A percentile compares a stretch with the other conserved stretches of the same genome.
These are phyloP conservation scores for Cantharellus anzutake DNA, from an alignment of 768 basidiomycete genomes.

Conservation along the genomic window DNA sequence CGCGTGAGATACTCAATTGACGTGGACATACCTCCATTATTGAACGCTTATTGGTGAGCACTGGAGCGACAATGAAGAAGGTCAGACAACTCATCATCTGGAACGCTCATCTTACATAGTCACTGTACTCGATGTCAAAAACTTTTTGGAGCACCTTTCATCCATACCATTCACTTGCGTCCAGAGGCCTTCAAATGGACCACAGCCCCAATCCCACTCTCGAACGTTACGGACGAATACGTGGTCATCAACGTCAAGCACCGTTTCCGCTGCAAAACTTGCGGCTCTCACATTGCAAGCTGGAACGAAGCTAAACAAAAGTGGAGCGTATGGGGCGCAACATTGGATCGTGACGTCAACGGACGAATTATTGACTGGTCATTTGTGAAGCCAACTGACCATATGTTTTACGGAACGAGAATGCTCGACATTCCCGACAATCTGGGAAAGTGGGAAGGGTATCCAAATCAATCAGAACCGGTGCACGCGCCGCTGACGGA, in stretches of 20 bases:
- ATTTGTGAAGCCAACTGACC: conserved; percentile 36
- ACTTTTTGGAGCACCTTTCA: conserved; percentile 37
- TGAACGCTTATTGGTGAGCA: not conserved
- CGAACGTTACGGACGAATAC: conserved; percentile 29
- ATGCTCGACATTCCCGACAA: conserved; percentile 36
- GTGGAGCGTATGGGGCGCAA: conserved; percentile 40
- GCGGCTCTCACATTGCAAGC: conserved; percentile 35
- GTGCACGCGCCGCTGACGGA: no score
- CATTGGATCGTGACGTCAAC: conserved; percentile 32
- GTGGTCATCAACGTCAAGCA: conserved; percentile 37
- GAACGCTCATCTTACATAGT: conserved; percentile 10
- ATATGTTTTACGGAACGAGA: conserved; percentile 48
- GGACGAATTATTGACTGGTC: conserved; percentile 36
- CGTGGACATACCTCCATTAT: not conserved
- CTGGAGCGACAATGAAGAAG: no score
- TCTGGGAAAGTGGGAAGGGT: conserved; percentile 49
- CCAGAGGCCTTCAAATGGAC: conserved; percentile 36
- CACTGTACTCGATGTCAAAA: conserved; percentile 56
- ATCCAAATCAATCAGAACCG: conserved; percentile 26
- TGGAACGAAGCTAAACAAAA: conserved; percentile 29
- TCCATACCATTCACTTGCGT: conserved; percentile 40
- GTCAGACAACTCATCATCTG: no score
- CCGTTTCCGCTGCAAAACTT: conserved; percentile 41
- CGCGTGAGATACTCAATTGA: not conserved
- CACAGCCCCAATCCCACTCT: conserved; percentile 19